Conservation (phyloP, 768 basidiomycete species). For the Naematelia aurantialba region DNA sequence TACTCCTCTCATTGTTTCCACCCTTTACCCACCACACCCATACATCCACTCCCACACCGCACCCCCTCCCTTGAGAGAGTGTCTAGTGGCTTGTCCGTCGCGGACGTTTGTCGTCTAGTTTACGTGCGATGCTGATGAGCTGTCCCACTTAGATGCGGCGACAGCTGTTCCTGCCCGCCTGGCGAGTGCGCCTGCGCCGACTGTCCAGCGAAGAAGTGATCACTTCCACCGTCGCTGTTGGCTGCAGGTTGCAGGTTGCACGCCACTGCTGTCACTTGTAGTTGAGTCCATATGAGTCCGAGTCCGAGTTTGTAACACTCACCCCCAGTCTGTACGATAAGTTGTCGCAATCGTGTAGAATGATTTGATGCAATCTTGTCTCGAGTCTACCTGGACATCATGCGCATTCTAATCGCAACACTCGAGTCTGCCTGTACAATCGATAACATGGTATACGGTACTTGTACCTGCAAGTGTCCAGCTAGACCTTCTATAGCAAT, state of each 20-base stretch:
- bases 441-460: neutral
- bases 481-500: no score
- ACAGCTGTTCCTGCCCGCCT: conserved; percentile 5
- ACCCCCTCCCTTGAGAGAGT: no score
- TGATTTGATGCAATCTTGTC: neutral
- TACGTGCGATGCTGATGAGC: neutral
- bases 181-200: conserved; percentile 26
- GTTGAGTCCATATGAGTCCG: neutral
- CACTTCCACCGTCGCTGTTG: no score
- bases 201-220: conserved; percentile 26
- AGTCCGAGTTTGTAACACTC: no score
- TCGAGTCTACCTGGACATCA: neutral
- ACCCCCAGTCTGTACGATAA: no score
- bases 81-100: no score
- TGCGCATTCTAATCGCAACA: neutral
- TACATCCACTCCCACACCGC: no score
- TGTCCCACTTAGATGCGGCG: neutral
- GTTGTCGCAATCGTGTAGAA: no score
- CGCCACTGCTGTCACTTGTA: neutral
- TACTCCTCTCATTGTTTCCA: no score
- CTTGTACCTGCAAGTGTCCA: no score
- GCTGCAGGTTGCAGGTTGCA: neutral
- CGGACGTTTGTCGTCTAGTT: no score
- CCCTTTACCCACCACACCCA: no score
- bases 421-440: neutral